phyloP scores from a whole-genome alignment of 1,284 basidiomycete genomes.

The Malassezia obtusa region DNA sequence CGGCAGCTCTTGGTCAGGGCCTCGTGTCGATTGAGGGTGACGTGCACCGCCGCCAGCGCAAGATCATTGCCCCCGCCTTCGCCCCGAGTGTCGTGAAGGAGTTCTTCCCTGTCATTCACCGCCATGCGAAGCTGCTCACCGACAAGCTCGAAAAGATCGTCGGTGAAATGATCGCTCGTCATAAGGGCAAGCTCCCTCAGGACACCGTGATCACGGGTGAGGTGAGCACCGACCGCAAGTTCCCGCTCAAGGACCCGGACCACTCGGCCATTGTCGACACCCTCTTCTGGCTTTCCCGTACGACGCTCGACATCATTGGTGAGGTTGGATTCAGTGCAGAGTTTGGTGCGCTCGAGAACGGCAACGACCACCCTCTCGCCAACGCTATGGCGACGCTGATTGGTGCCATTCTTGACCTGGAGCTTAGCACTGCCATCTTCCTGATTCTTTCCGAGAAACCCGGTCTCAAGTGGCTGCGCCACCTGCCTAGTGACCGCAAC shows the following conservation, averaged over 20 bases:
- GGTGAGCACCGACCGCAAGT: slow-evolving; percentile 1
- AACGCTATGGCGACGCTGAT: slow-evolving; percentile 14
- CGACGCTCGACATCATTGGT: slow-evolving; percentile 43
- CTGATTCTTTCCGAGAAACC: slow-evolving; percentile 23
- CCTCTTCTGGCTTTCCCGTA: slow-evolving; percentile 28
- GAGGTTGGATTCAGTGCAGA: slow-evolving; percentile 36
- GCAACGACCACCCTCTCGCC: slow-evolving; percentile 18
- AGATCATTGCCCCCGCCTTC: slow-evolving; percentile 32
- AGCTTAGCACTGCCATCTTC: slow-evolving; percentile 6
- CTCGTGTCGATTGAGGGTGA: slow-evolving; percentile 40
- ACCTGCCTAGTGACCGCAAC: slow-evolving; percentile 30
- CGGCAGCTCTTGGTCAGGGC: slow-evolving; percentile 36
- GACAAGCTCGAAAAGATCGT: slow-evolving; percentile 20
- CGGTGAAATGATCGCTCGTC: slow-evolving; percentile 18
- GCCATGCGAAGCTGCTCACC: slow-evolving; percentile 26
- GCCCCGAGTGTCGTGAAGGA: slow-evolving; percentile 24
- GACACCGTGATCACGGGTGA: not conserved
- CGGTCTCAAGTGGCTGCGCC: slow-evolving; percentile 30
- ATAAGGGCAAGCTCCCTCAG: slow-evolving; percentile 20
- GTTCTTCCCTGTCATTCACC: slow-evolving; percentile 21
- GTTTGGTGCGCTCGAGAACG: slow-evolving; percentile 29
- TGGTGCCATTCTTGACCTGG: slow-evolving; percentile 13
- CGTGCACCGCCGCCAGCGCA: slow-evolving; percentile 33
- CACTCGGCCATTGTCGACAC: slow-evolving; percentile 21
- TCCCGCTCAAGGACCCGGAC: not conserved